phyloP scores from a whole-genome alignment of 2,329 filamentous ascomycete genomes.

The Aphanocladium album region DNA sequence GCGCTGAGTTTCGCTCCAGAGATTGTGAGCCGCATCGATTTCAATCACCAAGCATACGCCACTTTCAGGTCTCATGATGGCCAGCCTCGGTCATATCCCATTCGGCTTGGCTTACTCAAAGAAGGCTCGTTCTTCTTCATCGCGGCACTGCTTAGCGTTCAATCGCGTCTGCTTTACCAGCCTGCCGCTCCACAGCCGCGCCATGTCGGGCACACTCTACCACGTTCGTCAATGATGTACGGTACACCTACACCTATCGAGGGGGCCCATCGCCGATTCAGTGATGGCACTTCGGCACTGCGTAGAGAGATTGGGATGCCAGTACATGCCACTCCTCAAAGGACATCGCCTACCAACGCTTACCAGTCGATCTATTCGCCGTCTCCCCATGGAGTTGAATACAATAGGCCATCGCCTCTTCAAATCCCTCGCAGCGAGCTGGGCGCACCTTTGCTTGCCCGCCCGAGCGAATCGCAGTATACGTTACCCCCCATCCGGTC shows the following conservation, averaged over 20 bases:
- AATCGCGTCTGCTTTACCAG: constrained; percentile 33
- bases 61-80: constrained; percentile 50
- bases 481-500: constrained; percentile 47
- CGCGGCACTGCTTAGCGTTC: constrained; percentile 42
- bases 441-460: constrained; percentile 23
- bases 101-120: constrained; percentile 54
- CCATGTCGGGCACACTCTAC: constrained; percentile 14
- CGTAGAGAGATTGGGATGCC: not conserved
- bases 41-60: constrained; percentile 51
- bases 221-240: not conserved
- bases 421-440: constrained; percentile 50
- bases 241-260: constrained; percentile 28
- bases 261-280: constrained; percentile 36
- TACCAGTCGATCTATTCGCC: constrained; percentile 34
- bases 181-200: constrained; percentile 35
- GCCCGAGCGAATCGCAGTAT: constrained; percentile 29
- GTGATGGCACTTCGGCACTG: constrained; percentile 23
- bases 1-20: constrained; percentile 49
- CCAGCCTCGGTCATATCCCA: constrained; percentile 43
- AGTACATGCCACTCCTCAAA: not conserved
- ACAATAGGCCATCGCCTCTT: constrained; percentile 42
- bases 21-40: constrained; percentile 46
- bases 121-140: constrained; percentile 60
- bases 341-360: not conserved
- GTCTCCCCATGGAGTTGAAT: constrained; percentile 41